These are phyloP conservation scores for Eucalyptus globulus DNA, from an alignment of 345 rosid species.

Conservation along the genomic window DNA sequence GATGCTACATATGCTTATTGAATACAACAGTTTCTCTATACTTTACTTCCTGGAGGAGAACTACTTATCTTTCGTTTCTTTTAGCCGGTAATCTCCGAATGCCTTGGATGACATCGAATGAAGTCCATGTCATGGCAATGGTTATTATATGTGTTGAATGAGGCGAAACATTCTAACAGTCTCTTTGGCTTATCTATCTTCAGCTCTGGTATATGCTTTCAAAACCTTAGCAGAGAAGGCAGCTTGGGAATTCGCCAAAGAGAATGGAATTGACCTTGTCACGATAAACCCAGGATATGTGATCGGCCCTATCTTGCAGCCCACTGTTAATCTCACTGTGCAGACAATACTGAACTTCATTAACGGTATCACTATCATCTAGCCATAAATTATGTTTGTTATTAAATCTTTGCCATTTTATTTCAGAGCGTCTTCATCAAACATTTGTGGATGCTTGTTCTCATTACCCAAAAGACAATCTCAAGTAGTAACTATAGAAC, in stretches of 20 bases:
- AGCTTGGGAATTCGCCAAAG: constrained; percentile 28
- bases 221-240: constrained; percentile 34
- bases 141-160: not conserved
- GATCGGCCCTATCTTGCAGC: constrained; percentile 33
- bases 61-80: too few relatives aligned
- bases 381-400: not conserved
- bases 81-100: not conserved
- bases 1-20: not conserved
- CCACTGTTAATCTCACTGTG: constrained; percentile 5
- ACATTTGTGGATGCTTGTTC: not conserved
- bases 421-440: not conserved
- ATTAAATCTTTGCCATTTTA: not conserved
- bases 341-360: not conserved
- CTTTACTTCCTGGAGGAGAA: too few relatives aligned
- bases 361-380: not conserved
- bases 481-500: not conserved
- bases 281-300: constrained; percentile 20
- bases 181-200: not conserved
- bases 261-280: constrained; percentile 30
- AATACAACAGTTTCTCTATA: not conserved
- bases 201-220: constrained; percentile 26
- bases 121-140: not conserved
- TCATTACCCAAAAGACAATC: not conserved
- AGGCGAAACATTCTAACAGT: not conserved
- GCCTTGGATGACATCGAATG: not conserved